Base-by-base conservation (phyloP, 257 asterid species). In the Solanum sitiens region DNA sequence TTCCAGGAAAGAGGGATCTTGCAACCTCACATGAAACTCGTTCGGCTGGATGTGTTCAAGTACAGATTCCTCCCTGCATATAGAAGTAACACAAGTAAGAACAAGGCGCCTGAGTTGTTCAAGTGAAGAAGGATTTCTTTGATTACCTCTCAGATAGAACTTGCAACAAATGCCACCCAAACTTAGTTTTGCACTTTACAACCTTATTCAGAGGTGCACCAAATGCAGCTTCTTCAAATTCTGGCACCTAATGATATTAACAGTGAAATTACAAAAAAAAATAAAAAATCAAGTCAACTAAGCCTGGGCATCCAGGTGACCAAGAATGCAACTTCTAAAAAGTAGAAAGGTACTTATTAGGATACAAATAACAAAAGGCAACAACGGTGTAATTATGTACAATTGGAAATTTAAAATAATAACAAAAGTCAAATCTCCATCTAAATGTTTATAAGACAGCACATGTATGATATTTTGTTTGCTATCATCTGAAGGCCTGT, bases 111-210 rank as follows among this genome's bases (percentile, higher is more conserved):
- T 73, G 84, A 63, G 87, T 59, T 90, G 86, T 68, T 61, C 63
- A 61, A 27, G 71, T 37, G 16, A 90, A 44, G 85, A 42, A 21
- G 80, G 63, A 44, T 44, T 80, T 85, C 35, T 74, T 61, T 63
- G 85, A 30, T 79, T 90, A 95, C 99, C 99, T 97, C 93, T 95
- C 99, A 25, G 99, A 95, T 77, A 97, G 90, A 82, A 95, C 98
- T 93, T 97, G 99, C 95, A 97, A 89, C 39, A 97, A 89, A 91
- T 97, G 99, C 98, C 99, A 97, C 74, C 99, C 99, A 76, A 95
- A 95, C 88, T 95, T 90, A 72, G 98, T 97, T 90, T 95, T 97
- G 91, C 98, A 97, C 91, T 91, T 90, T 68, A 95, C 95, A 82
- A 95, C 93, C 89, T 91, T 93, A 90, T 95, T 97, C 56, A 93